Conservation (phyloP, 2,329 filamentous ascomycete genomes). For the Cercospora sp. region DNA sequence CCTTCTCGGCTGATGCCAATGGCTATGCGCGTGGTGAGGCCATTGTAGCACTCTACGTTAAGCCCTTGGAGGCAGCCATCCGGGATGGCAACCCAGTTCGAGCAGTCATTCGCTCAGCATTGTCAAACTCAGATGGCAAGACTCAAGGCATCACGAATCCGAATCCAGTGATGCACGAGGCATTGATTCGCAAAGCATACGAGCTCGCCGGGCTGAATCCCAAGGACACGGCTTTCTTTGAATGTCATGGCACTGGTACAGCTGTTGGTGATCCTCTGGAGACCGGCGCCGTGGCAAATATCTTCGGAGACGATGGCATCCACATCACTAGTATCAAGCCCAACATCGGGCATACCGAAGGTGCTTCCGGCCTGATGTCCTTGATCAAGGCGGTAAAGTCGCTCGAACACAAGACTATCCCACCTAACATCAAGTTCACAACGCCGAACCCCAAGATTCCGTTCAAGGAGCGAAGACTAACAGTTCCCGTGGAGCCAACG, state of each 20-base stretch:
- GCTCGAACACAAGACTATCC: background rate
- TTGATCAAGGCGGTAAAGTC: slow-evolving; percentile 22
- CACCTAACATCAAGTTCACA: background rate
- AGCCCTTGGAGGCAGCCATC: background rate
- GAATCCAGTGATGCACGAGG: background rate
- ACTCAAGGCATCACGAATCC: background rate
- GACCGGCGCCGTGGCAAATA: background rate
- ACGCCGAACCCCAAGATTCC: background rate
- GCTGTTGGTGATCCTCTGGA: background rate
- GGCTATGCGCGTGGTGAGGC: background rate
- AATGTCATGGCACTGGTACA: background rate
- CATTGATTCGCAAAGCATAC: background rate
- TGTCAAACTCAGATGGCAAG: slow-evolving; percentile 2
- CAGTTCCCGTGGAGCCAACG: background rate
- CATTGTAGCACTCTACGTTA: background rate
- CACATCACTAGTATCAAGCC: background rate
- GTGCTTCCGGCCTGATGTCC: slow-evolving; percentile 16
- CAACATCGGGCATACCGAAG: slow-evolving; percentile 23
- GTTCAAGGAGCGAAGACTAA: background rate
- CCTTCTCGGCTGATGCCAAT: background rate
- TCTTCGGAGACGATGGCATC: background rate
- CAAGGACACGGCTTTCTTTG: background rate
- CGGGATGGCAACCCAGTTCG: slow-evolving; percentile 10
- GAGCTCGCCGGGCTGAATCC: background rate
- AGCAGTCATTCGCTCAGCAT: slow-evolving; percentile 10